These are phyloP conservation scores for Halenospora varia DNA, from an alignment of 495 filamentous ascomycete species.

Conservation along the genomic window DNA sequence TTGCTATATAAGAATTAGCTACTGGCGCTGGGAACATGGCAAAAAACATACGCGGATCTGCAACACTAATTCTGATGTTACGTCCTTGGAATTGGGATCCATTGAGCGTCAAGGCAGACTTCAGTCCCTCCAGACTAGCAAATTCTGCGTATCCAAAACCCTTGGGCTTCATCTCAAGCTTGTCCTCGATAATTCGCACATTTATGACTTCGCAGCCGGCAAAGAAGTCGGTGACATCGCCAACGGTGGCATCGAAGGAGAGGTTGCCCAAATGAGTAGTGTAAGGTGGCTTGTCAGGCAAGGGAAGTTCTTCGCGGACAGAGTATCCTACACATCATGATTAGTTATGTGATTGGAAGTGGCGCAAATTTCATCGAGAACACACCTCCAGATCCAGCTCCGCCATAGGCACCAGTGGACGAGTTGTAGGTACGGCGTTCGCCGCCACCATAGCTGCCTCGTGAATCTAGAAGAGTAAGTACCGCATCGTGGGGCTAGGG, in stretches of 20 bases:
- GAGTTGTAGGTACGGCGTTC: slow-evolving; percentile 27
- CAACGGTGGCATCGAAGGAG: slow-evolving; percentile 82
- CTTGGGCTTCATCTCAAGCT: slow-evolving; percentile 85
- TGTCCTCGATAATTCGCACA: slow-evolving; percentile 95
- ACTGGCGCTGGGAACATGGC: slow-evolving; percentile 32
- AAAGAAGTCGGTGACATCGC: slow-evolving; percentile 82
- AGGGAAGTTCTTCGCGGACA: slow-evolving; percentile 73
- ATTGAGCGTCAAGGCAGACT: slow-evolving; percentile 82
- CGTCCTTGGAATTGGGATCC: slow-evolving; percentile 78
- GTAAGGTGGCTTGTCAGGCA: slow-evolving; percentile 87
- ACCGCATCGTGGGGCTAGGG: background rate
- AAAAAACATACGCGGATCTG: slow-evolving; percentile 66
- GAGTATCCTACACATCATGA: slow-evolving; percentile 49
- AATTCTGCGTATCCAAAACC: slow-evolving; percentile 98
- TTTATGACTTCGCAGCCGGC: slow-evolving; percentile 75
- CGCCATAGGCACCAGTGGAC: slow-evolving; percentile 23
- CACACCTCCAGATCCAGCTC: slow-evolving; percentile 20
- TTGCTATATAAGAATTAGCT: slow-evolving; percentile 20
- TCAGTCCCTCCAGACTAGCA: slow-evolving; percentile 78
- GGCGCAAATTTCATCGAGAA: background rate
- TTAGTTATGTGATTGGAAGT: slow-evolving; percentile 4
- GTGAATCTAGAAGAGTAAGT: slow-evolving; percentile 23
- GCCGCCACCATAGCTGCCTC: slow-evolving; percentile 18
- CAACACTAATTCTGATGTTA: slow-evolving; percentile 81
- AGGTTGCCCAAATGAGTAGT: slow-evolving; percentile 96